Evolutionary conservation across 2,329 filamentous ascomycete species (phyloP).

Genomic region (Emericellopsis cladophorae): DNA sequence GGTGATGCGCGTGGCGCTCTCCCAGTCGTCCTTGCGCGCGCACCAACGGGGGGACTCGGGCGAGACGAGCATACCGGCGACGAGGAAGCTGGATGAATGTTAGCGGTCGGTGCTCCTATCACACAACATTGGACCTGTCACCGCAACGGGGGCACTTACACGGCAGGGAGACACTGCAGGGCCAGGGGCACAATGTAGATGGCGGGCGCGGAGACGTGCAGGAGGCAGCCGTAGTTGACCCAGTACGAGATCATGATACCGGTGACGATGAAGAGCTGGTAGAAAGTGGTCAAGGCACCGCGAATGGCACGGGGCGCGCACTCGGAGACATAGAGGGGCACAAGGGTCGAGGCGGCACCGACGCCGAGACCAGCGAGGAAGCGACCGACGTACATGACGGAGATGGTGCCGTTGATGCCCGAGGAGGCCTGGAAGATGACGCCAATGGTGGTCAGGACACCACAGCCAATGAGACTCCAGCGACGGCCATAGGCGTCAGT

Average conservation of each 20-base stretch:
- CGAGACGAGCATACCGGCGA: slow-evolving; percentile 48
- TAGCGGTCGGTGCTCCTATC: not conserved
- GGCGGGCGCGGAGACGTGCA: slow-evolving; percentile 31
- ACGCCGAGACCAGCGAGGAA: slow-evolving; percentile 36
- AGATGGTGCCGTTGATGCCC: slow-evolving; percentile 36
- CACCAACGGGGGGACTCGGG: slow-evolving; percentile 51
- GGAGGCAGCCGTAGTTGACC: slow-evolving; percentile 40
- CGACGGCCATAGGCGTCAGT: slow-evolving; percentile 45
- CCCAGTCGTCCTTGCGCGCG: slow-evolving; percentile 55
- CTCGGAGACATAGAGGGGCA: slow-evolving; percentile 32
- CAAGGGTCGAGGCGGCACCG: slow-evolving; percentile 33
- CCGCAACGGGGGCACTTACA: slow-evolving; percentile 17
- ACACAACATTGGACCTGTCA: not conserved
- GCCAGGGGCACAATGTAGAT: slow-evolving; percentile 50
- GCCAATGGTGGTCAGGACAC: slow-evolving; percentile 44
- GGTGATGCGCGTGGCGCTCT: slow-evolving; percentile 44
- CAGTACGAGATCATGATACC: slow-evolving; percentile 29
- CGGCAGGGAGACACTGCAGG: slow-evolving; percentile 51
- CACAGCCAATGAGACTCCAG: slow-evolving; percentile 38
- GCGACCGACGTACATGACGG: slow-evolving; percentile 54
- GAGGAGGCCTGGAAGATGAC: slow-evolving; percentile 52
- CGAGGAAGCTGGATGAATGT: slow-evolving; percentile 25
- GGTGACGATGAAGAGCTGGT: slow-evolving; percentile 35
- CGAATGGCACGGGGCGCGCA: slow-evolving; percentile 36
- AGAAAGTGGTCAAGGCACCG: slow-evolving; percentile 34